phyloP scores from a whole-genome alignment of 2,329 filamentous ascomycete genomes.

The Neospermospora avenae region DNA sequence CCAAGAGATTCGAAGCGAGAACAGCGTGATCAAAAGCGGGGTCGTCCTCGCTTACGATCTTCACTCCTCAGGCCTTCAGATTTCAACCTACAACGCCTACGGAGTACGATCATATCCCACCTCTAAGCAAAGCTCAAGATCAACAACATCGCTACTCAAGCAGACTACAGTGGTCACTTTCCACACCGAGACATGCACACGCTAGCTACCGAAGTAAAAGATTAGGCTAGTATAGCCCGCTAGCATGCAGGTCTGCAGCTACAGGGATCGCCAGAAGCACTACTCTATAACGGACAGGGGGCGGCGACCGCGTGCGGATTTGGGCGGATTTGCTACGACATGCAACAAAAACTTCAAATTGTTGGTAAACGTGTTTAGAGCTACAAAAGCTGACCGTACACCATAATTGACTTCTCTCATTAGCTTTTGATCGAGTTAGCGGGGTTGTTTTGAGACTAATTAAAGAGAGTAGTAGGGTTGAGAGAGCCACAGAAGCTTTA shows the following conservation, averaged over 20 bases:
- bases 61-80: not conserved
- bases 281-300: not conserved
- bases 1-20: not conserved
- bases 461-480: not conserved
- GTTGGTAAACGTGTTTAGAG: not conserved
- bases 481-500: not conserved
- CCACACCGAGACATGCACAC: not conserved
- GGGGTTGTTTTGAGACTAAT: not conserved
- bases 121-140: too few relatives aligned
- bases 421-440: not conserved
- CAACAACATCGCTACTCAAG: not conserved
- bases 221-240: not conserved
- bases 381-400: not conserved
- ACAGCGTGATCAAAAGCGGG: not conserved
- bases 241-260: not conserved
- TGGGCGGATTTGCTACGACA: not conserved
- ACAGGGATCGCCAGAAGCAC: not conserved
- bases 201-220: not conserved
- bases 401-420: not conserved
- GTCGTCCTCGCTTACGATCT: not conserved
- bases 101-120: not conserved
- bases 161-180: not conserved
- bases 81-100: not conserved
- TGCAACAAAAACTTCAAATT: not conserved
- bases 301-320: conserved; percentile 1